Percentiles rank a stretch among this genome's conserved stretches.
Evolutionary conservation across 1,139 yeast species (phyloP).

Genomic region (Pichia sp.): DNA sequence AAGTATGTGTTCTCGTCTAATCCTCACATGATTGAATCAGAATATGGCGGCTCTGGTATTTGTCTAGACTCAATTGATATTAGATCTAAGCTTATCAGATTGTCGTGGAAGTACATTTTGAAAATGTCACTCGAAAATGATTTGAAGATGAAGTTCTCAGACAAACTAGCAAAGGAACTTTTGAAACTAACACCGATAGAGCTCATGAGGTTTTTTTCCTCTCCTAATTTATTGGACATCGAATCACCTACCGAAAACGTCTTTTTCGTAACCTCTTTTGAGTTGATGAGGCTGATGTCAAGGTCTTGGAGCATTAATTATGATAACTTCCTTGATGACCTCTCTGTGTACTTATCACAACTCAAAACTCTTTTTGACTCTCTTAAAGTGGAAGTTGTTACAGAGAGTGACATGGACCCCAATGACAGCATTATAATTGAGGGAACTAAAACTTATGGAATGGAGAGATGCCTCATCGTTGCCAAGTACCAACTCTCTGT

Average conservation of each 20-base stretch:
- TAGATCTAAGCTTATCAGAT: constrained; percentile 1
- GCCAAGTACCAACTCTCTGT: constrained; percentile 9
- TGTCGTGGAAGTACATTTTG: constrained; percentile 4
- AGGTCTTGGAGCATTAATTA: constrained; percentile 5
- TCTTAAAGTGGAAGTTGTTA: too few species aligned
- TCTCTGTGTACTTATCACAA: constrained; percentile 1
- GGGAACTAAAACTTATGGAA: too few species aligned
- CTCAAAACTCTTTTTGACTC: constrained; percentile 2
- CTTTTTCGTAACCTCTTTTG: constrained; percentile 6
- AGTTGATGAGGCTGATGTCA: constrained; percentile 3
- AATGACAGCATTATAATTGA: too few species aligned
- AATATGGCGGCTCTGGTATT: constrained; percentile 5
- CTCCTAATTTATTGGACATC: not conserved
- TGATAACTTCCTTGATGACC: not conserved
- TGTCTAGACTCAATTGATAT: constrained; percentile 9
- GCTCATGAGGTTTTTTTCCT: constrained; percentile 2
- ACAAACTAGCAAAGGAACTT: constrained; percentile 2
- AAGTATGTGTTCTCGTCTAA: constrained; percentile 6
- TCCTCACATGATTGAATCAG: constrained; percentile 5
- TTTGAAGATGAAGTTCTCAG: not conserved
- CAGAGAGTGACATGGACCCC: too few species aligned
- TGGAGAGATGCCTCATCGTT: too few species aligned
- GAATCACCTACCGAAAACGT: not conserved
- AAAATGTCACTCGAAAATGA: constrained; percentile 1
- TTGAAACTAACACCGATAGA: constrained; percentile 3